Evolutionary conservation across 495 filamentous ascomycete species (phyloP).

Genomic region (Paragyromitra xinjiangensis): DNA sequence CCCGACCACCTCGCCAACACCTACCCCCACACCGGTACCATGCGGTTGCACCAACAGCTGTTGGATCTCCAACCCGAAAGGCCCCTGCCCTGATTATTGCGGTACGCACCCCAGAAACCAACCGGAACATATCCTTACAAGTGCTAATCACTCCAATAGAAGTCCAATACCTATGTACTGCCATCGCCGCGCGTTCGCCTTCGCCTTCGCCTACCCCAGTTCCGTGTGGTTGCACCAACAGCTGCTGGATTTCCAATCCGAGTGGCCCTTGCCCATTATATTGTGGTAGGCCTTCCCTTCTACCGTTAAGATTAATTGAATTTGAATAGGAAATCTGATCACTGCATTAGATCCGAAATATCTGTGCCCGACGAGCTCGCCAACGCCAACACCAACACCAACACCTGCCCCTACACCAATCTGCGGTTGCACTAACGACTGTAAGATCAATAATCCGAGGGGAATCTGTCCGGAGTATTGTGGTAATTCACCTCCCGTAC

Average conservation of each 20-base stretch:
- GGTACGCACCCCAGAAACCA: background rate
- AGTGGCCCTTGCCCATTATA: background rate
- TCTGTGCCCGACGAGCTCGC: background rate
- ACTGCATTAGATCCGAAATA: background rate
- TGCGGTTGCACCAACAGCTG: constrained; percentile 3
- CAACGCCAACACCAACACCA: background rate
- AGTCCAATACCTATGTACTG: too few relatives aligned
- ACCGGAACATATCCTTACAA: too few relatives aligned
- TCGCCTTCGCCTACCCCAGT: background rate
- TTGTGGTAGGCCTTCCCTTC: background rate
- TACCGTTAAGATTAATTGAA: background rate
- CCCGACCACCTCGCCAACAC: background rate
- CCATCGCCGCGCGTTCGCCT: too few relatives aligned
- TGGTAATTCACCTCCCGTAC: background rate
- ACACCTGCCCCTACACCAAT: background rate
- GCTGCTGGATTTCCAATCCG: background rate
- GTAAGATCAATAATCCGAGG: background rate
- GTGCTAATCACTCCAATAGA: too few relatives aligned
- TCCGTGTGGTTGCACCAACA: background rate
- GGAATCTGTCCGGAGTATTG: background rate
- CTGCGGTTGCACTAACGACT: background rate
- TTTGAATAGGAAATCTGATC: background rate
- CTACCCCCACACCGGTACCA: background rate
- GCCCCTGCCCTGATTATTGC: background rate
- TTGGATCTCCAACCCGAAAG: constrained; percentile 3